phyloP scores from a whole-genome alignment of 2,329 filamentous ascomycete species.

The Colletotrichum sp. region DNA sequence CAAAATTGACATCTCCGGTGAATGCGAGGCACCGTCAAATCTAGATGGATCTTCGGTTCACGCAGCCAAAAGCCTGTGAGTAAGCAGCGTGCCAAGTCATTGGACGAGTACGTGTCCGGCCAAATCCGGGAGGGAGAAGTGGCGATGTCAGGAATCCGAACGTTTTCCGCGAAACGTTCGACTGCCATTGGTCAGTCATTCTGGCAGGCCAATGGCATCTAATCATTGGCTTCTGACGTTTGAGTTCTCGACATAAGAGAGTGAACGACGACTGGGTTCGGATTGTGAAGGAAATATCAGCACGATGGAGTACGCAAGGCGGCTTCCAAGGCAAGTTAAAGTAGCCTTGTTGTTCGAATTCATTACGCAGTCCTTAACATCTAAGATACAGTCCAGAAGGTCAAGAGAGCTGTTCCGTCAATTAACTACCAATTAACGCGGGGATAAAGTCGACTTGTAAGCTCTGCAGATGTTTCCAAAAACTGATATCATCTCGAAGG shows the following conservation, averaged over 20 bases:
- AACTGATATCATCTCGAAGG: not conserved
- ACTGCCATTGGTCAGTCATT: not conserved
- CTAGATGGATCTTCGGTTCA: not conserved
- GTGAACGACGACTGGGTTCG: not conserved
- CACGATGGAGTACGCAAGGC: rapidly evolving
- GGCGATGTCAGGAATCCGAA: not conserved
- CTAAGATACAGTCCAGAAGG: not conserved
- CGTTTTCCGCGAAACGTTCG: not conserved
- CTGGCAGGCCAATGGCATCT: rapidly evolving
- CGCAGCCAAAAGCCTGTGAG: not conserved
- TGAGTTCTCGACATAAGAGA: not conserved
- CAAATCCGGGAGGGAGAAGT: not conserved
- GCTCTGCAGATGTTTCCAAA: not conserved
- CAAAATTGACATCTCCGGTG: not conserved
- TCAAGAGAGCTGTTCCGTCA: rapidly evolving
- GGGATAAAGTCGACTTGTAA: not conserved
- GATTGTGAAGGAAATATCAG: not conserved
- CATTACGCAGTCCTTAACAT: not conserved
- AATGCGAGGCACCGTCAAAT: not conserved
- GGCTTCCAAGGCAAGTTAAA: not conserved
- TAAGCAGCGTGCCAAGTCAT: not conserved
- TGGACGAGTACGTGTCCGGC: not conserved
- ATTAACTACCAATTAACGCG: not conserved
- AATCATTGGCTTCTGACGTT: not conserved
- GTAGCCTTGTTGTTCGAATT: not conserved